Percentiles rank a stretch among this genome's conserved stretches.
phyloP scores from a whole-genome alignment of 331 rosid species.

The Dryas integrifolia region DNA sequence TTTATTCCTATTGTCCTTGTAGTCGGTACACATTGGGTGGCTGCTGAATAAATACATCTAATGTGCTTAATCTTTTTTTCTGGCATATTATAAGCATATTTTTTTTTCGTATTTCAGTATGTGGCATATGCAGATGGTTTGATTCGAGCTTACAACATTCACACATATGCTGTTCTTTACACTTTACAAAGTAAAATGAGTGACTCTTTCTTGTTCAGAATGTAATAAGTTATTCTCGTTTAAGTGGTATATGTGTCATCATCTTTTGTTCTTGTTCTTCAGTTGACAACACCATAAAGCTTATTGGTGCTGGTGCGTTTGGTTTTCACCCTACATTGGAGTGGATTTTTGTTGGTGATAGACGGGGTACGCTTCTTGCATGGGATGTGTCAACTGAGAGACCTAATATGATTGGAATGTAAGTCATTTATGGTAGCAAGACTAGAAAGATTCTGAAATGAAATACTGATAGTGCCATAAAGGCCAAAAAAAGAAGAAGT shows the following conservation, averaged over 20 bases:
- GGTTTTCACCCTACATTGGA: conserved; percentile 98
- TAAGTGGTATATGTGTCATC: conserved; percentile 16
- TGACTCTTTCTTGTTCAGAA: conserved; percentile 31
- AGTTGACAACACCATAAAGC: conserved; percentile 94
- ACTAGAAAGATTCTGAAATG: neutral
- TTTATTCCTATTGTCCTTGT: conserved; percentile 18
- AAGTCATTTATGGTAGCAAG: conserved; percentile 42
- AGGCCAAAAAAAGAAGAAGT: neutral
- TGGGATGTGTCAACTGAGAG: conserved; percentile 98
- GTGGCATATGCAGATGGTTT: conserved; percentile 96
- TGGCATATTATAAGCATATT: conserved; percentile 25
- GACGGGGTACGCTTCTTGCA: conserved; percentile 91
- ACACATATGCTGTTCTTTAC: conserved; percentile 92
- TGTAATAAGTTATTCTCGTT: conserved; percentile 23
- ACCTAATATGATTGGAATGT: conserved; percentile 98
- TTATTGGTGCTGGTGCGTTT: conserved; percentile 92
- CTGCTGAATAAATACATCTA: conserved; percentile 17
- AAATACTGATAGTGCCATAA: neutral
- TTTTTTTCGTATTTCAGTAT: conserved; percentile 51
- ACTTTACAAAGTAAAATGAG: conserved; percentile 82
- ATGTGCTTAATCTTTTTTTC: conserved; percentile 18
- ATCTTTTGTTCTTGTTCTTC: conserved; percentile 31
- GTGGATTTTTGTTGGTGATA: conserved; percentile 98
- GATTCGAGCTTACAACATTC: conserved; percentile 93
- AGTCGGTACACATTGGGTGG: conserved; percentile 16